Percentiles rank a stretch among this genome's conserved stretches.
Evolutionary conservation across 257 asterid genomes (phyloP).

Genomic region (Verbena officinalis): DNA sequence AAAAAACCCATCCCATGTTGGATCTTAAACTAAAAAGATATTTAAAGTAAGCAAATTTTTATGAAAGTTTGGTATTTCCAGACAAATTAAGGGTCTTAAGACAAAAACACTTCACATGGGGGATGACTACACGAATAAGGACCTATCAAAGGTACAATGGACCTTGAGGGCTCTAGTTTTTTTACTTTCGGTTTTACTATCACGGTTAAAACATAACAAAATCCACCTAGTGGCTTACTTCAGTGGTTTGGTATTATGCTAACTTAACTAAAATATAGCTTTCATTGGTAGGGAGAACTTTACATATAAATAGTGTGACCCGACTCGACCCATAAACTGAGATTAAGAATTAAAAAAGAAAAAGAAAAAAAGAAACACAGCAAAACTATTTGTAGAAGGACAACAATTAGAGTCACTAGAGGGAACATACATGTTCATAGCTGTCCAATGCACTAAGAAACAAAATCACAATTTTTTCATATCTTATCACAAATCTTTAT

Average conservation of each 20-base stretch:
- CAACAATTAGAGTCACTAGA: conserved; percentile 5
- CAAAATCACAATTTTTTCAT: conserved; percentile 35
- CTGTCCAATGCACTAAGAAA: conserved; percentile 28
- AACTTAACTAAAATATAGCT: too few relatives aligned
- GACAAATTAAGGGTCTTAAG: conserved; percentile 5
- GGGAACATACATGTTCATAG: conserved; percentile 14
- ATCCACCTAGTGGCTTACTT: too few relatives aligned
- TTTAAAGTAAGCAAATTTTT: not conserved
- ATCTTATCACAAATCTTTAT: conserved; percentile 1
- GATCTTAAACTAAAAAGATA: not conserved
- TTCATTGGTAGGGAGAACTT: too few relatives aligned
- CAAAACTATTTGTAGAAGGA: conserved; percentile 9
- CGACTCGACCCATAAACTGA: too few relatives aligned
- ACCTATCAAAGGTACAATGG: conserved; percentile 32
- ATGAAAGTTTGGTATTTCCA: conserved; percentile 7
- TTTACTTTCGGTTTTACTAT: not conserved
- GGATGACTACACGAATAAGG: conserved; percentile 8
- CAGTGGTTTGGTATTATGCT: too few relatives aligned
- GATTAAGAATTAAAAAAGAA: too few relatives aligned
- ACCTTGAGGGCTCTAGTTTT: conserved; percentile 29
- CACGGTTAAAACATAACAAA: not conserved
- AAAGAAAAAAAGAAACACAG: conserved; percentile 1
- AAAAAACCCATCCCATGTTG: too few relatives aligned
- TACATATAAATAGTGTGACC: too few relatives aligned
- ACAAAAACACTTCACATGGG: conserved; percentile 31